Base-by-base conservation (phyloP, 495 filamentous ascomycete genomes). In the Trichoderma asperelloides region DNA sequence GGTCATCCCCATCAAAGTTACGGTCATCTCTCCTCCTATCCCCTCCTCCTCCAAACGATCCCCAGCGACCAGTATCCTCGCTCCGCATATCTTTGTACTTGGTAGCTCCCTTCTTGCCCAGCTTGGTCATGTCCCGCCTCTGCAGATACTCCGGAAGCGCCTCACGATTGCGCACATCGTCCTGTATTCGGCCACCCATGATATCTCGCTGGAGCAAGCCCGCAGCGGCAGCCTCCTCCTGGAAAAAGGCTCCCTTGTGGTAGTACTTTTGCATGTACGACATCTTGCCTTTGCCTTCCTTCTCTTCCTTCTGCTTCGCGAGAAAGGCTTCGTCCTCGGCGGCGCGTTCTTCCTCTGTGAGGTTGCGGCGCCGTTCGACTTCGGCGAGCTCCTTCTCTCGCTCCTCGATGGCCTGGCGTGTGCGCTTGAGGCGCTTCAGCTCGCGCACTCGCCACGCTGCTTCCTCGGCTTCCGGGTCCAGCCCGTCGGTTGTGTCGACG, bases 231-330 rank as follows among this genome's bases (percentile, higher is more conserved):
- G 84, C 81, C 69, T 94, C 92, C 47, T 93, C 92, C 66, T 88
- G 88, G 79, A 90, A 98, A 80, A 97, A 98, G 28, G 95, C 95
- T 63, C 95, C 95, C 81, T 93, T 94, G 81, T 99, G 95, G 75
- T 89, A 92, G 78, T 97, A 98, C 75, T 94, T 93, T 75, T 96
- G 93, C 91, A 98, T 91, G 75, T 87, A 97, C 1, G 84, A 83
- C 81, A 93, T 90, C 81, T 96, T 89, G 49, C 93, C 95, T 43
- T 88, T 87, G 41, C 80, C 79, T 21, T 94, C 92, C 70, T 91
- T 92, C 70, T 98, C 95, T 70, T 93, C 92, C 67, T 89, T 88
- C 78, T 97, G 94, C 71, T 82, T 79, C 8, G 86, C 85, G 18
- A 97, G 75, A 74, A 87, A 93, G 66, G 84, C 89, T 65, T 87